Base-by-base conservation (phyloP, 1,284 basidiomycete species). In the Leccinum fallax region DNA sequence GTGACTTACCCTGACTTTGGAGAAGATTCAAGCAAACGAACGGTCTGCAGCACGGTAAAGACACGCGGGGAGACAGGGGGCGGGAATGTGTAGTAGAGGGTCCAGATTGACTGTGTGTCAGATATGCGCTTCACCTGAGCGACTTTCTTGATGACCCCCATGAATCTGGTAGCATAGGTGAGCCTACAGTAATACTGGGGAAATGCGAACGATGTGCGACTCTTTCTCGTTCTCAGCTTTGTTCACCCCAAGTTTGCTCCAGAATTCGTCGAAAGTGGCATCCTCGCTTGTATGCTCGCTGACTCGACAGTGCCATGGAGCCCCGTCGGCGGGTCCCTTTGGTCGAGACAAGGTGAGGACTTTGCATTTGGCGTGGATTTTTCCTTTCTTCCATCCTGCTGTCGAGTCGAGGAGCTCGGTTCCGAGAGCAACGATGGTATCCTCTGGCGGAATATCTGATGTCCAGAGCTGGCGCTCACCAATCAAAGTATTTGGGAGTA, bases 41-140 rank as follows among this genome's bases (percentile, higher is more conserved):
- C 78, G 16, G 87, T 82, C 71, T 91, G 89, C 30, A 92, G 74
- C 32, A 88, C 88, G 1, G 90, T 92, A 74, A 92, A 93, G 21
- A 90, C 82, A 13, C 91, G 84, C 10, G 89, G 85, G 3, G 89
- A 87, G 16, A 93, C 76, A 0, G 88, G 85, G 3, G 87, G 82
- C 1, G 84, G 78, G 73, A 92, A 89, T 5, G 81, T 87, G 74
- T 93, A 93, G 71, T 85, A 85, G 62, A 89, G 67, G 0, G 87
- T 83, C 90, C 89, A 92, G 61, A 92, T 85, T 24, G 81, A 77
- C 59, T 87, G 83, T 3, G 80, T 85, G 11, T 83, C 77, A 3
- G 89, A 89, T 48, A 91, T 74, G 36, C 81, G 79, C 70, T 88
- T 86, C 66, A 92, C 77, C 63, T 84, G 78, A 3, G 81, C 80